Evolutionary conservation across 768 basidiomycete genomes (phyloP).

Genomic region (Mycena olivaceomarginata): DNA sequence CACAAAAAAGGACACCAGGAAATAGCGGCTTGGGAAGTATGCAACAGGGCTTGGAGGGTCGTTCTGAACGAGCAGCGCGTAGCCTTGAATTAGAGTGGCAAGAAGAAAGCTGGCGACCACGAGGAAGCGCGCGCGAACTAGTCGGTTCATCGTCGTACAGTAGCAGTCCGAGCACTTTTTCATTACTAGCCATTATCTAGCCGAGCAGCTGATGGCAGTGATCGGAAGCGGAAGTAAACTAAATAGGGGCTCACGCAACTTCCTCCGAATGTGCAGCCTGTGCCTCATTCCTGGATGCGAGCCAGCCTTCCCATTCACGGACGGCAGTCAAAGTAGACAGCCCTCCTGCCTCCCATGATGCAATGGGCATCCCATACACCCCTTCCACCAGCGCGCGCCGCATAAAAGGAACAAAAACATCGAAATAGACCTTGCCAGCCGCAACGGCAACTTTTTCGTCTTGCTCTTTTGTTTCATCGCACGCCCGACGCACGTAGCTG

Average conservation of each 20-base stretch:
- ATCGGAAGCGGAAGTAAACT: conserved; percentile 10
- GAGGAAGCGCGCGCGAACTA: conserved; percentile 28
- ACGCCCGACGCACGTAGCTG: conserved; percentile 59
- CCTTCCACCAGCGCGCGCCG: conserved; percentile 83
- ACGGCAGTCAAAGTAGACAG: conserved; percentile 35
- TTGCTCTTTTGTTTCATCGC: conserved; percentile 51
- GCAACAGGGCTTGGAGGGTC: background rate
- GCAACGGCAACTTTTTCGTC: conserved; percentile 62
- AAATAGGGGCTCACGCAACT: background rate
- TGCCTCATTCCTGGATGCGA: conserved; percentile 14
- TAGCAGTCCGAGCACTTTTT: background rate
- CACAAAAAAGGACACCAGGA: conserved; percentile 30
- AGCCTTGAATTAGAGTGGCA: background rate
- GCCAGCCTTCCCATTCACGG: conserved; percentile 59
- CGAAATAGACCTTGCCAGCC: conserved; percentile 74
- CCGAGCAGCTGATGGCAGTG: background rate
- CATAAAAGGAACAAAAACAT: conserved; percentile 82
- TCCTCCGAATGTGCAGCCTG: background rate
- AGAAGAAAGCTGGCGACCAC: conserved; percentile 2
- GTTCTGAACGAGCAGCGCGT: background rate
- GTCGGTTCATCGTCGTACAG: conserved; percentile 23
- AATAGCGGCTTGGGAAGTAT: conserved; percentile 36
- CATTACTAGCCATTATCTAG: background rate
- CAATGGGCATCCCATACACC: conserved; percentile 72
- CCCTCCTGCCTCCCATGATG: conserved; percentile 43